Evolutionary conservation across 83 land plant genomes (phyloP), one percentile per base, ranked within the genome.

Genomic region (Isoetes engelmannii): DNA sequence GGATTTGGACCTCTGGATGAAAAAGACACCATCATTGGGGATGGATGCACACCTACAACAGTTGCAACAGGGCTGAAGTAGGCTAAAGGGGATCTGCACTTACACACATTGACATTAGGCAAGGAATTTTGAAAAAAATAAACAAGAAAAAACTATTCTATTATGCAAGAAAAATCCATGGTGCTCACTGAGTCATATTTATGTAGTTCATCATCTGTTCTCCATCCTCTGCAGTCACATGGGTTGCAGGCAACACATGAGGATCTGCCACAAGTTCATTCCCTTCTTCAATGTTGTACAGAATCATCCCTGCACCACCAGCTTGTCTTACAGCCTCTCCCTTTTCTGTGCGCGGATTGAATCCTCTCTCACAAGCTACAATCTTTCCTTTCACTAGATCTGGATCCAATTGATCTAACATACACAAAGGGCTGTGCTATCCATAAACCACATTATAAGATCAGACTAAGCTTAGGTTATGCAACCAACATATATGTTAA

Each of bases 241-340:
- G 69, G 17, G 66, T 12, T 13, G 84, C 77, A 5, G 84, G 85
- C 42, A 83, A 72, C 44, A 80, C 54, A 68, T 83, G 85, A 57
- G 81, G 20, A 63, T 83, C 85, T 4, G 75, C 65, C 6, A 70
- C 3, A 6, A 80, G 12, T 2, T 66, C 68, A 48, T 70, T 68
- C 0, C 71, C 81, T 37, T n/a, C 28, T 4, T 3, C 9, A 43
- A 57, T 49, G 48, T 83, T 83, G 61, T 12, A 46, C 7, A 80
- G 61, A 49, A 83, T 65, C 85, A 83, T 83, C 13, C 85, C 84
- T 12, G 53, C 66, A 4, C 75, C 85, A 41, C 85, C 81, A 7
- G 80, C 87, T 10, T 5, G 7, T 13, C 7, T 5, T 15, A 74
- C 81, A 50, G 67, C 62, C 9, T 57, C 0, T 8, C 74, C 81